A percentile compares a stretch with the other conserved stretches of the same genome.
Evolutionary conservation across 257 asterid genomes (phyloP).

Genomic region (Nicotiana tomentosiformis): DNA sequence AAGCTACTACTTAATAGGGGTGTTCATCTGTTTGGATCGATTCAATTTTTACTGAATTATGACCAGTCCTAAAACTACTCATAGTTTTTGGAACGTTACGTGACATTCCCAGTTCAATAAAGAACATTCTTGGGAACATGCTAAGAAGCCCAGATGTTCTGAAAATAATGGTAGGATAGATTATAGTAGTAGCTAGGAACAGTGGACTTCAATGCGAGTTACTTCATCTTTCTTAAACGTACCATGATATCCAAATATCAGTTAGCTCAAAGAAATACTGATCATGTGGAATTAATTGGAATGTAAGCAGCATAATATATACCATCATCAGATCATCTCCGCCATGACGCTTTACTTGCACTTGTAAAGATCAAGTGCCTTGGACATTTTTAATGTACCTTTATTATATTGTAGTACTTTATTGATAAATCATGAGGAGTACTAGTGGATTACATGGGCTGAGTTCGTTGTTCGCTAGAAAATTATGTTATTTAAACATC

Average conservation of each 20-base stretch:
- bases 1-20: too few species aligned
- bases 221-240: too few species aligned
- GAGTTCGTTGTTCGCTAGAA: background rate
- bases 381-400: background rate
- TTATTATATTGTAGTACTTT: background rate
- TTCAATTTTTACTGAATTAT: too few species aligned
- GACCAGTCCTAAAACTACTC: too few species aligned
- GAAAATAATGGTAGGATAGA: background rate
- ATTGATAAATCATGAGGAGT: background rate
- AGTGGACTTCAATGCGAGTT: too few species aligned
- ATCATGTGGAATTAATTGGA: background rate
- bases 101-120: too few species aligned
- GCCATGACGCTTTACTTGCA: background rate
- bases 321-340: background rate
- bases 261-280: too few species aligned
- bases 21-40: too few species aligned
- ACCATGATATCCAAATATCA: too few species aligned
- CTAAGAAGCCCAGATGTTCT: background rate
- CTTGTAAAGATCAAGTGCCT: background rate
- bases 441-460: background rate
- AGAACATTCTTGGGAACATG: background rate
- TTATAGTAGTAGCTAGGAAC: background rate
- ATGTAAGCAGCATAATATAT: background rate
- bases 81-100: too few species aligned
- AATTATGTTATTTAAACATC: background rate